Evolutionary conservation across 1,139 yeast species (phyloP), one percentile per base, ranked within the genome.

Genomic region (Yamadazyma sp.): DNA sequence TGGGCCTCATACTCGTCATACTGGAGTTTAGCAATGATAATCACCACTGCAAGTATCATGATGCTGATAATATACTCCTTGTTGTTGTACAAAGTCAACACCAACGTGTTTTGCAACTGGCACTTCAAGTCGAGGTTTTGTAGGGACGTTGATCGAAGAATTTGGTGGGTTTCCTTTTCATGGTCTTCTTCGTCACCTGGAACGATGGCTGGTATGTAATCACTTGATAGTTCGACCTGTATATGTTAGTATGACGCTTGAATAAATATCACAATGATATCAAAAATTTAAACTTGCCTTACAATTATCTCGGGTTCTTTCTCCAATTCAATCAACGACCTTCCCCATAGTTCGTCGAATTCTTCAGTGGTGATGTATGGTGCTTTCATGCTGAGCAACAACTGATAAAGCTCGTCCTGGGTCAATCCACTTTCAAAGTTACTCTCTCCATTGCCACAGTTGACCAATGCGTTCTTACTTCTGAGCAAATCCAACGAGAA

Each of bases 281-380:
- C 23, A 20, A 37, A 39, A 34, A 33, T 17, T 6, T 51, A 72
- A 33, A 81, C 90, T 78, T 50, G 53, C 89, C 92, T 84, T 83
- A 85, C 89, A 69, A 78, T 80, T 59, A 86, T 77, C 55, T 86
- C 94, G 33, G 86, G 83, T 62, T 85, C 87, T 42, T 75, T 71
- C 49, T 79, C 78, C 50, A 90, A 70, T 50, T 82, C 86, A 33
- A 70, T 62, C 8, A 82, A 55, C 8, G 87, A 86, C 50, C 80
- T 74, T 22, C 59, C 57, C 97, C 97, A 90, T 45, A 88, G 71
- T 42, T 82, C 87, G 48, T 86, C 83, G 62, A 89, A 90, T 48
- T 87, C 95, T 33, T 80, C 82, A 36, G 69, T 75, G n/a, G 80
- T 69, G 29, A 86, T 73, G 46, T 77, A 71, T 9, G 82, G 72